These are phyloP conservation scores for Dichotomopilus funicola DNA, from an alignment of 2,329 filamentous ascomycete genomes.

Conservation along the genomic window DNA sequence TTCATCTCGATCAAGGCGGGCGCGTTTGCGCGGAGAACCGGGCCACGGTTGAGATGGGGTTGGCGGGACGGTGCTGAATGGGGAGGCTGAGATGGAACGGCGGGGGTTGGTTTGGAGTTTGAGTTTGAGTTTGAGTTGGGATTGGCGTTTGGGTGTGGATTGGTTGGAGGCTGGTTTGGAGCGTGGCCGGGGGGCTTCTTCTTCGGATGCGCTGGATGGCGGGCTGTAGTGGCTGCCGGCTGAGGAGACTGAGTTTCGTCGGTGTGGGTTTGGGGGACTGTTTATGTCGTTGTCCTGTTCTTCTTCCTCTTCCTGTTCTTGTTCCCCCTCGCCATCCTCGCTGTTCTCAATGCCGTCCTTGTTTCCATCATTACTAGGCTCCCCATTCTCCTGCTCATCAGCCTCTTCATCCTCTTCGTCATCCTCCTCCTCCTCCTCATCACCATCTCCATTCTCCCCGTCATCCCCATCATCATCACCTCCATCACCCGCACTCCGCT, in stretches of 20 bases:
- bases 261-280: not conserved
- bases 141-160: not conserved
- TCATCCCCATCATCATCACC: not conserved
- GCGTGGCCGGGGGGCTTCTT: not conserved
- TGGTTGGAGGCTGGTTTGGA: not conserved
- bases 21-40: conserved; percentile 11
- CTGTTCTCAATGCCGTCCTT: not conserved
- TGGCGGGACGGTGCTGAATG: conserved; percentile 10
- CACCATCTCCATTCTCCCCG: no score
- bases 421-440: not conserved
- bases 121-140: not conserved
- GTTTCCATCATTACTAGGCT: not conserved
- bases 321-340: not conserved
- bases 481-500: not conserved
- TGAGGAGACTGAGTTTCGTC: conserved; percentile 9
- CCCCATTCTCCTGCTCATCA: not conserved
- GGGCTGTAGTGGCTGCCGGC: conserved; percentile 10
- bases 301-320: not conserved
- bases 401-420: not conserved
- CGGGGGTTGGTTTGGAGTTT: not conserved
- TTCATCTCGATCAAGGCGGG: not conserved
- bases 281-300: not conserved
- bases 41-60: conserved; percentile 2
- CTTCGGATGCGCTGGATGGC: conserved; percentile 1
- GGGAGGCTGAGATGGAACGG: not conserved